Percentiles rank a stretch among this genome's conserved stretches.
Conservation (phyloP, 164 flowering plant species). For the Euptelea pleiosperma region DNA sequence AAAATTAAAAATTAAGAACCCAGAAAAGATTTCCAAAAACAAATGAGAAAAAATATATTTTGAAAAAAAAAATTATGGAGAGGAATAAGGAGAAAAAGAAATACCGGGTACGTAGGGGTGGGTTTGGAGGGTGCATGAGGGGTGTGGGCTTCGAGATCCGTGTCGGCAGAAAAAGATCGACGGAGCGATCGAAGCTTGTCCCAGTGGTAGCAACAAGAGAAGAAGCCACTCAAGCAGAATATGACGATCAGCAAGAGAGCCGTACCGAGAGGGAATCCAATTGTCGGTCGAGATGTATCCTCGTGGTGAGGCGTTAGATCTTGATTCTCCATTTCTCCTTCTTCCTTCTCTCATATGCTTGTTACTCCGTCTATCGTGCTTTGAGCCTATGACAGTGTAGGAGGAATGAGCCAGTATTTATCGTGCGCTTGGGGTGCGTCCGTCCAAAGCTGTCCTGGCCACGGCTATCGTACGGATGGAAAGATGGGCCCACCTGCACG, state of each 20-base stretch:
- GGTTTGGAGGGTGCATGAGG: conserved; percentile 39
- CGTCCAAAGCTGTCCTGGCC: conserved; percentile 18
- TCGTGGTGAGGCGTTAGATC: conserved; percentile 38
- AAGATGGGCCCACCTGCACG: conserved; percentile 21
- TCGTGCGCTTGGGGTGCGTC: not conserved
- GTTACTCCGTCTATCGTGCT: no score
- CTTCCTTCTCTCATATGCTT: no score
- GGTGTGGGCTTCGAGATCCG: conserved; percentile 28
- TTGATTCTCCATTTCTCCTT: conserved; percentile 46
- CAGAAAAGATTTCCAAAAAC: no score
- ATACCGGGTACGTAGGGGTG: conserved; percentile 39
- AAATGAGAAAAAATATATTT: no score
- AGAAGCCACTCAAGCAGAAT: conserved; percentile 77
- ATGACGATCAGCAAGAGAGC: conserved; percentile 64
- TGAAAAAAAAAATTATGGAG: no score
- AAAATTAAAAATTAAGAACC: no score
- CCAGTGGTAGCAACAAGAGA: conserved; percentile 98
- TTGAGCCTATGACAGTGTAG: no score
- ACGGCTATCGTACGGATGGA: conserved; percentile 28
- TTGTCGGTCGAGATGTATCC: conserved; percentile 67
- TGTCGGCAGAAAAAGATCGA: conserved; percentile 28
- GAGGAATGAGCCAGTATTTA: conserved; percentile 4
- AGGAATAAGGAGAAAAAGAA: not conserved
- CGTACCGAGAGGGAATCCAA: conserved; percentile 87
- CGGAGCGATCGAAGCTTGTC: conserved; percentile 75